Evolutionary conservation across 768 basidiomycete species (phyloP).

Genomic region (Lentinula boryana): DNA sequence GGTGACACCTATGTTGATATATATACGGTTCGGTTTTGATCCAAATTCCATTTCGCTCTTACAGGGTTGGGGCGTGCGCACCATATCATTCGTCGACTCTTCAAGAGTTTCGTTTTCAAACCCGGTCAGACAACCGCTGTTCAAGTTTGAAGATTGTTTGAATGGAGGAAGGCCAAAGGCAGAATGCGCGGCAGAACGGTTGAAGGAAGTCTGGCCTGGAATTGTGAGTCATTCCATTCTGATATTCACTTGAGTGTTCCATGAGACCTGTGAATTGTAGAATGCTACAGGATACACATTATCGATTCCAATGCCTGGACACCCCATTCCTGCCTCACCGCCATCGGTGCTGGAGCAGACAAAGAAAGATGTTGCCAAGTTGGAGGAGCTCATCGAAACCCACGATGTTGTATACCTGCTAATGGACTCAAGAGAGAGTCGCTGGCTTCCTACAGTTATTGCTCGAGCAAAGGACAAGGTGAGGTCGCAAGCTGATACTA

Average conservation of each 20-base stretch:
- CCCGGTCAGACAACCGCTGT: slow-evolving; percentile 94
- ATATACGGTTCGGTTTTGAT: background rate
- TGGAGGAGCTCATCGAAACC: slow-evolving; percentile 73
- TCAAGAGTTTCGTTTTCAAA: slow-evolving; percentile 93
- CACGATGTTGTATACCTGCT: slow-evolving; percentile 92
- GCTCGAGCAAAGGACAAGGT: slow-evolving; percentile 84
- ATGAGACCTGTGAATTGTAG: slow-evolving; percentile 30
- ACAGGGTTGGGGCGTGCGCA: slow-evolving; percentile 96
- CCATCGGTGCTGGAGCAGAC: slow-evolving; percentile 47
- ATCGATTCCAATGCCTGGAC: slow-evolving; percentile 96
- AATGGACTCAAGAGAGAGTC: slow-evolving; percentile 97
- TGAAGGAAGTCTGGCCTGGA: slow-evolving; percentile 90
- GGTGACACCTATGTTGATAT: slow-evolving; percentile 30
- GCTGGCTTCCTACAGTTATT: slow-evolving; percentile 93
- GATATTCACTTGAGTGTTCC: background rate
- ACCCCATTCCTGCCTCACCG: slow-evolving; percentile 61
- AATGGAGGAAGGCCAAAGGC: slow-evolving; percentile 94
- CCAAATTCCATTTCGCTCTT: background rate
- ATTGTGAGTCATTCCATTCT: slow-evolving; percentile 50
- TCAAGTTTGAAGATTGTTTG: slow-evolving; percentile 91
- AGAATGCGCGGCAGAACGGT: slow-evolving; percentile 74
- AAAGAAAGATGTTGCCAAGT: slow-evolving; percentile 58
- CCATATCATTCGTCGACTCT: slow-evolving; percentile 90
- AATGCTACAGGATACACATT: slow-evolving; percentile 75
- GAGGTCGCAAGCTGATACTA: background rate